Evolutionary conservation across 805 yeast species (phyloP), one percentile per base, ranked within the genome.

Genomic region (Martiniozyma abietophila): DNA sequence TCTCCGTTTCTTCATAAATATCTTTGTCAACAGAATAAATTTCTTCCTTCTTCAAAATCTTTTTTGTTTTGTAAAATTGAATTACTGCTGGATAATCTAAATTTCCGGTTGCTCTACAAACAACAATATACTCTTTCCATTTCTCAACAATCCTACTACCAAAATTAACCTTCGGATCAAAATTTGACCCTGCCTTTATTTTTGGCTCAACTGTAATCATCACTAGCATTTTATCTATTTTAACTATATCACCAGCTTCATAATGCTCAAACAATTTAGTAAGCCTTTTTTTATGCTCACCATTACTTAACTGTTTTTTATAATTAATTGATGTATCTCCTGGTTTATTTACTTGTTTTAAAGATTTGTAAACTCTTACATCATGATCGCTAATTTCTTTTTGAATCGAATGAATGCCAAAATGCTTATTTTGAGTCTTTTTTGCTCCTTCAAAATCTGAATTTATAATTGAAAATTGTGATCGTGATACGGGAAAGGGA

Each of bases 101-200:
- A 38, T 64, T 57, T 11, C 72, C 76, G 0, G 82, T 74, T n/a
- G 71, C 67, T 39, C 89, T 61, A 1, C 80, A 76, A 2, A 81
- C 84, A 3, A 81, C 79, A 18, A 74, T 59, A 49, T 76, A 83
- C 50, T 88, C 96, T 40, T 68, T 73, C 92, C 96, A 85, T 31
- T 85, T 58, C 38, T 82, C 88, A 8, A 65, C 41, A 1, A 81
- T 66, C 34, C 79, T 57, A 26, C 72, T 73, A 18, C 64, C 61
- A n/a, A n/a, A n/a, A 1, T 33, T 76, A 8, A 54, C 43, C 1
- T 48, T 40, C 5, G 62, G 53, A 9, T 64, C 49, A 21, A 42
- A 50, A 19, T 43, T 44, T 5, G 27, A 15, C 11, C 18, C 33
- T 6, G 25, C 18, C 6, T 25, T 25, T 15, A 27, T 34, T 14